Evolutionary conservation across 2,329 filamentous ascomycete genomes (phyloP).

Genomic region (Diaporthe helianthi): DNA sequence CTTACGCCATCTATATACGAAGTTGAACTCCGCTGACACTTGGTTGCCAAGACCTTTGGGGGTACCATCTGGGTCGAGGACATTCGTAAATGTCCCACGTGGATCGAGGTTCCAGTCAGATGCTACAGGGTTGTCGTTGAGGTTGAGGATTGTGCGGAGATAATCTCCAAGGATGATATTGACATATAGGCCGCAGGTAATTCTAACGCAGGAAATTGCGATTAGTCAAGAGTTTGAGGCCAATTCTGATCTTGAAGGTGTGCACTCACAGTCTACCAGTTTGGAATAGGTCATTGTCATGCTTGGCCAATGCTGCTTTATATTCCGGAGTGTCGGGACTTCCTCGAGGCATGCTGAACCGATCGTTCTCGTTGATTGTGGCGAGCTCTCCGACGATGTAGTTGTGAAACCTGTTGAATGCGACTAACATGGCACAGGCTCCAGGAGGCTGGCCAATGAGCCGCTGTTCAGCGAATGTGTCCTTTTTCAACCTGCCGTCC

Average conservation of each 20-base stretch:
- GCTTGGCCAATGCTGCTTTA: neutral
- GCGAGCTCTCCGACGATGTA: slow-evolving; percentile 9
- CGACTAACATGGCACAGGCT: neutral
- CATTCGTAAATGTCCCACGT: neutral
- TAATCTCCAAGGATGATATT: slow-evolving; percentile 2
- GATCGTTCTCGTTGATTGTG: neutral
- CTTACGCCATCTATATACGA: slow-evolving; percentile 8
- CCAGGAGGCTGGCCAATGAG: neutral
- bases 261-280: slow-evolving; percentile 1
- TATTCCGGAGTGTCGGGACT: neutral
- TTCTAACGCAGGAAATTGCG: neutral
- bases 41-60: slow-evolving; percentile 1
- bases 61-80: neutral
- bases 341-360: neutral
- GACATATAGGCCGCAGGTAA: neutral
- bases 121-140: neutral
- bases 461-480: neutral
- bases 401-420: slow-evolving; percentile 5
- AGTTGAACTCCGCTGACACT: neutral
- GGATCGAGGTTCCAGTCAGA: slow-evolving; percentile 11
- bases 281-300: neutral
- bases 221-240: neutral
- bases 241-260: neutral
- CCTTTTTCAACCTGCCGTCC: neutral
- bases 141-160: neutral